Evolutionary conservation across 2,329 filamentous ascomycete species (phyloP).

Genomic region (Boeremia lycopersici): DNA sequence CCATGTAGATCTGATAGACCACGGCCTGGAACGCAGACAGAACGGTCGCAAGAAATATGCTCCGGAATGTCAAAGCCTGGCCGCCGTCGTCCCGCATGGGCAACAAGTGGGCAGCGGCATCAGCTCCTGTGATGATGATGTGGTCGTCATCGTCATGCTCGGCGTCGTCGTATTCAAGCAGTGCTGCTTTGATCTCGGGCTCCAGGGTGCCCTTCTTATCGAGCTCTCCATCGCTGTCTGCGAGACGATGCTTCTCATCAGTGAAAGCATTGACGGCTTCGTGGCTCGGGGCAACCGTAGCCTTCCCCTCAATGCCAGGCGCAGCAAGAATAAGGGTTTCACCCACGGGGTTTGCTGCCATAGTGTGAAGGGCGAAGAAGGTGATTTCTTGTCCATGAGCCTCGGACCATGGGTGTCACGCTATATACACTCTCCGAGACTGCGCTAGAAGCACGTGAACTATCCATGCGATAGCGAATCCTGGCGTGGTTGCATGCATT

Average conservation of each 20-base stretch:
- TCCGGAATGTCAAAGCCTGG: conserved; percentile 18
- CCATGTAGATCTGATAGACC: conserved; percentile 23
- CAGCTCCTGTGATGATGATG: conserved; percentile 22
- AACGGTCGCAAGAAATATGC: conserved; percentile 17
- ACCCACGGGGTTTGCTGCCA: conserved; percentile 21
- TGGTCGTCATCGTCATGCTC: conserved; percentile 15
- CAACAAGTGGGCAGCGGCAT: conserved; percentile 22
- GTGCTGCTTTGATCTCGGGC: conserved; percentile 18
- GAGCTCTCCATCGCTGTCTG: conserved; percentile 1
- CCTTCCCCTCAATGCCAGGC: conserved; percentile 20
- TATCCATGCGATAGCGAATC: conserved; percentile 1
- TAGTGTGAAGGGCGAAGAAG: neutral
- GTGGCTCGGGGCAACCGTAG: conserved; percentile 13
- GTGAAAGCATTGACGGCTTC: conserved; percentile 19
- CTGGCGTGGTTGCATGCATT: conserved; percentile 4
- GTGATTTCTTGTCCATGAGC: too few relatives aligned
- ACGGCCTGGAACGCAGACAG: conserved; percentile 23
- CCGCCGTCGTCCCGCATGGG: conserved; percentile 20
- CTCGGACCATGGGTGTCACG: too few relatives aligned
- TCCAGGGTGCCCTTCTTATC: conserved; percentile 16
- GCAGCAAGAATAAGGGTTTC: conserved; percentile 18
- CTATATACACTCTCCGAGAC: too few relatives aligned
- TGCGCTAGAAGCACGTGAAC: too few relatives aligned
- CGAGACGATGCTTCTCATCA: conserved; percentile 19
- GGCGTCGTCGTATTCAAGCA: conserved; percentile 13